A percentile compares a stretch with the other conserved stretches of the same genome.
Evolutionary conservation across 768 basidiomycete species (phyloP).

Genomic region (Trametes elegans): DNA sequence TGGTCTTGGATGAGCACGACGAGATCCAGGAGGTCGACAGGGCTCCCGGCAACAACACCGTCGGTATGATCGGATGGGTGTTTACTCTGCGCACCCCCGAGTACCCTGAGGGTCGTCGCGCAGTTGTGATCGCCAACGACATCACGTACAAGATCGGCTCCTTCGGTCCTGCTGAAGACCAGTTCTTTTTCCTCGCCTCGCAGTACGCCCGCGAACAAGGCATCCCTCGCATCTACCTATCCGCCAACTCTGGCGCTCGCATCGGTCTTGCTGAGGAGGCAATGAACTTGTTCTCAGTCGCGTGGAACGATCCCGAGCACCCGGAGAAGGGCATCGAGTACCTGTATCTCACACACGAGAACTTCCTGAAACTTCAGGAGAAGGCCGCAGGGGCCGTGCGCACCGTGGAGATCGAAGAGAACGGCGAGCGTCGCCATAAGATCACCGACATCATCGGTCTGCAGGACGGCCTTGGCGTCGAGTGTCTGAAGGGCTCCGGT

Average conservation of each 20-base stretch:
- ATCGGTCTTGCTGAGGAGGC: conserved; percentile 95
- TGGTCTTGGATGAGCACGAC: conserved; percentile 93
- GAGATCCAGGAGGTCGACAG: conserved; percentile 88
- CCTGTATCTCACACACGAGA: conserved; percentile 92
- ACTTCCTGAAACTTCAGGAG: conserved; percentile 84
- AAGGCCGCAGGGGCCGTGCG: conserved; percentile 77
- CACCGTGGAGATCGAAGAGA: conserved; percentile 80
- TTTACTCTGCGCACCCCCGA: conserved; percentile 92
- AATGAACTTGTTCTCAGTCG: conserved; percentile 81
- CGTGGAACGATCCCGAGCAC: conserved; percentile 78
- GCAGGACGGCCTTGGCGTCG: conserved; percentile 97
- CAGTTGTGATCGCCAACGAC: conserved; percentile 93
- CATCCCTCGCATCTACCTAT: conserved; percentile 93
- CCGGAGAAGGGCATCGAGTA: conserved; percentile 97
- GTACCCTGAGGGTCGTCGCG: conserved; percentile 82
- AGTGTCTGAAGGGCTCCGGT: conserved; percentile 93
- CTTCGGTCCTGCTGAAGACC: conserved; percentile 93
- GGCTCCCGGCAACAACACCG: conserved; percentile 89
- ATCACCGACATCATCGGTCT: conserved; percentile 95
- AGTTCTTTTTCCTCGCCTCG: conserved; percentile 94
- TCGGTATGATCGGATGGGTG: conserved; percentile 98
- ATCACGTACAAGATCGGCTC: conserved; percentile 99
- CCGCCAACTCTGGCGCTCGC: conserved; percentile 98
- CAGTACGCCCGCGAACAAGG: conserved; percentile 89
- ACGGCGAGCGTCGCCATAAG: conserved; percentile 88